A percentile compares a stretch with the other conserved stretches of the same genome.
Conservation (phyloP, 2,329 filamentous ascomycete species). For the Chaetomiaceae sp. region DNA sequence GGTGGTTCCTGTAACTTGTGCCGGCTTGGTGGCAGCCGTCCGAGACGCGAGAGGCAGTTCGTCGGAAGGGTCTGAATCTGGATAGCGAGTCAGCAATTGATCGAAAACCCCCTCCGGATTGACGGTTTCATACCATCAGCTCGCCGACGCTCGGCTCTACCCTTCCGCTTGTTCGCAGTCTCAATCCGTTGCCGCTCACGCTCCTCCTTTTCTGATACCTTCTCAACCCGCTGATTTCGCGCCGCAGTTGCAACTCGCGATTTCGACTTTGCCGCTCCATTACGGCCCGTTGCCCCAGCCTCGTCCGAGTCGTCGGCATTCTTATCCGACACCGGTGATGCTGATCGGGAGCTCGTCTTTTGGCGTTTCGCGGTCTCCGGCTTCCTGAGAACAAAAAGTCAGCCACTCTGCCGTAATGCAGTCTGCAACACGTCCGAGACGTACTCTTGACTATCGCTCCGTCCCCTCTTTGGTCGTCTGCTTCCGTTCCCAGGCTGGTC, state of each 20-base stretch:
- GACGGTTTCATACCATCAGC: conserved; percentile 61
- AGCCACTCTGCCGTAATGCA: conserved; percentile 11
- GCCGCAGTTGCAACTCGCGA: conserved; percentile 48
- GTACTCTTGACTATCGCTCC: conserved; percentile 93
- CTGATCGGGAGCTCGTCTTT: conserved; percentile 72
- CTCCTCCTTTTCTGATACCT: conserved; percentile 62
- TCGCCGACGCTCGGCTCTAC: conserved; percentile 72
- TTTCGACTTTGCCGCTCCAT: conserved; percentile 51
- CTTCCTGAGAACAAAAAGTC: conserved; percentile 50
- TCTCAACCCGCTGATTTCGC: conserved; percentile 54
- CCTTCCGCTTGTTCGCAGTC: conserved; percentile 73
- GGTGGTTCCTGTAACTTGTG: conserved; percentile 10
- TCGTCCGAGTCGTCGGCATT: conserved; percentile 68
- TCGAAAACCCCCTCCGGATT: conserved; percentile 27
- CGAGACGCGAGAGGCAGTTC: conserved; percentile 53
- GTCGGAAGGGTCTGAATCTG: conserved; percentile 69
- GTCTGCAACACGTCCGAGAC: conserved; percentile 34
- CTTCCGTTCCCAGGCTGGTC: conserved; percentile 48
- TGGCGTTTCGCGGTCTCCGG: conserved; percentile 71
- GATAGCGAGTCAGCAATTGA: conserved; percentile 34
- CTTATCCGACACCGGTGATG: conserved; percentile 52
- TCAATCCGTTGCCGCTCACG: conserved; percentile 69
- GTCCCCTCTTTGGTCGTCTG: conserved; percentile 72
- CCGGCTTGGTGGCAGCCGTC: conserved; percentile 31
- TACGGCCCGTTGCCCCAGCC: conserved; percentile 47